Conservation (phyloP, 352 stramenopile genomes). For the Lagenidium giganteum region DNA sequence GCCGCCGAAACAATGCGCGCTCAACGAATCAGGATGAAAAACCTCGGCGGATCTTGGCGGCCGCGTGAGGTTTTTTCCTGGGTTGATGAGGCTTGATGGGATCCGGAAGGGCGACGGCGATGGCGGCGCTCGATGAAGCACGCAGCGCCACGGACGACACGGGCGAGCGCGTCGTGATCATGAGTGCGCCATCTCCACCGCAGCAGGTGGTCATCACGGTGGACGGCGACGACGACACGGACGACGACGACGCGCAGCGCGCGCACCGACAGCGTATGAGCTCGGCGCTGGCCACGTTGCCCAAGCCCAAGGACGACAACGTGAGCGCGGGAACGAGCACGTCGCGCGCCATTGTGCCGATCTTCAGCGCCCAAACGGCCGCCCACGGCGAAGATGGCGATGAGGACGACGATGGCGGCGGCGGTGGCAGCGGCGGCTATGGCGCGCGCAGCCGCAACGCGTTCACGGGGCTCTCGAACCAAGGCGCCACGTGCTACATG, state of each 20-base stretch:
- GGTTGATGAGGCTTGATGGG: too few relatives aligned
- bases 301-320: background rate
- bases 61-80: too few relatives aligned
- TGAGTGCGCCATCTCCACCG: too few relatives aligned
- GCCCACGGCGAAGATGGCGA: slow-evolving; percentile 10
- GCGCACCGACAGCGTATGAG: slow-evolving; percentile 12
- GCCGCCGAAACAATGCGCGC: too few relatives aligned
- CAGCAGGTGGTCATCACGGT: background rate
- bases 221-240: slow-evolving; percentile 9
- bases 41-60: too few relatives aligned
- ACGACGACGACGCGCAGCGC: background rate
- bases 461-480: slow-evolving; percentile 85
- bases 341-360: too few relatives aligned
- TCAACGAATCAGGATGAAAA: too few relatives aligned
- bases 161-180: too few relatives aligned
- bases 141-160: too few relatives aligned
- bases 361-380: background rate
- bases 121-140: too few relatives aligned
- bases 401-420: slow-evolving; percentile 34
- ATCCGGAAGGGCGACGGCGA: too few relatives aligned
- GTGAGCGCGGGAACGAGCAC: background rate
- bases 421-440: slow-evolving; percentile 2
- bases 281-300: slow-evolving; percentile 18
- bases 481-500: slow-evolving; percentile 93
- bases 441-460: slow-evolving; percentile 20